phyloP scores from a whole-genome alignment of 352 stramenopile genomes.

The Elongisporangium undulatum region DNA sequence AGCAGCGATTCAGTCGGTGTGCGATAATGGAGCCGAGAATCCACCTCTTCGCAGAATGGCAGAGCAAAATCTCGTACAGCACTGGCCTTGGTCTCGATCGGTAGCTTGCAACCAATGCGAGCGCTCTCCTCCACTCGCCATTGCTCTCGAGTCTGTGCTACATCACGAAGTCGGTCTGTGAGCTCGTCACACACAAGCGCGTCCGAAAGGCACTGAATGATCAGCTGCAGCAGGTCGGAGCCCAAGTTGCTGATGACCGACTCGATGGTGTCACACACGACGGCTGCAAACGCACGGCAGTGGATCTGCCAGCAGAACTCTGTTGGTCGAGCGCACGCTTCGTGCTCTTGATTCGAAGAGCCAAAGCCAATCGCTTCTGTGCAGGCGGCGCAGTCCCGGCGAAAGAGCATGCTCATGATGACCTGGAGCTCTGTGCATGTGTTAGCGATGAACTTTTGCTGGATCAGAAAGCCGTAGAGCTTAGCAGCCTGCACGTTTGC shows the following conservation, averaged over 20 bases:
- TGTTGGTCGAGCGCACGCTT: slow-evolving; percentile 3
- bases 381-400: slow-evolving; percentile 15
- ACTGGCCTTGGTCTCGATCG: slow-evolving; percentile 51
- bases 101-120: slow-evolving; percentile 39
- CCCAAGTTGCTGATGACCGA: slow-evolving; percentile 22
- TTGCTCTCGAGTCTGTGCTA: slow-evolving; percentile 32
- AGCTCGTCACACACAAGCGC: slow-evolving; percentile 22
- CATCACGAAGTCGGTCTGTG: slow-evolving; percentile 20
- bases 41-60: slow-evolving; percentile 61
- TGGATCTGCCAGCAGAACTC: slow-evolving; percentile 44
- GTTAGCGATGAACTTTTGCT: slow-evolving; percentile 31
- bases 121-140: slow-evolving; percentile 48
- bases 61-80: slow-evolving; percentile 47
- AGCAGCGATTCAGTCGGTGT: slow-evolving; percentile 39
- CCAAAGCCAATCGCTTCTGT: neutral
- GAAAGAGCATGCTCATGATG: slow-evolving; percentile 33
- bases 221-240: slow-evolving; percentile 22
- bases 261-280: slow-evolving; percentile 34
- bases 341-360: neutral
- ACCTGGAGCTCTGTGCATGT: slow-evolving; percentile 41
- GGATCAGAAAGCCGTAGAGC: slow-evolving; percentile 51
- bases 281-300: slow-evolving; percentile 31
- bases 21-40: slow-evolving; percentile 66
- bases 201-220: slow-evolving; percentile 16
- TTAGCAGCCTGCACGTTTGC: slow-evolving; percentile 38